Base-by-base conservation (phyloP, 768 basidiomycete species). In the Tylopilus cervinicoccineus region DNA sequence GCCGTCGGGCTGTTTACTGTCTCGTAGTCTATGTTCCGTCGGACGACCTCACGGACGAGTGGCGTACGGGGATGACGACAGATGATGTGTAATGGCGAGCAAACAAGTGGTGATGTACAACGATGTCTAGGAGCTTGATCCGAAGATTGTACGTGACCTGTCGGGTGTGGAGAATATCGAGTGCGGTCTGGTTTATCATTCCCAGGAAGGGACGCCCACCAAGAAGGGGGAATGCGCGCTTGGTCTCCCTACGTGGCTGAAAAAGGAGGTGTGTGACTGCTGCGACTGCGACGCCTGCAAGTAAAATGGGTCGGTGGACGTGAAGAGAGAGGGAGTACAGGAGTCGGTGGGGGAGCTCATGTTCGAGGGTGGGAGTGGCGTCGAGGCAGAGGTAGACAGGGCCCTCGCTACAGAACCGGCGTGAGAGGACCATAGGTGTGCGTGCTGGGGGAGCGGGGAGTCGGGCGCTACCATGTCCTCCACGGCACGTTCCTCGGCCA, bases 281-380 rank as follows among this genome's bases (percentile, higher is more conserved):
- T 71, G 70, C 11, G 69, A 49, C 52, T 76, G 75, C n/a, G 64
- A 56, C 20, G 69, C 69, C 19, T 76, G 73, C 49, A 75, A 54
- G 55, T 73, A 77, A 59, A 77, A 77, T n/a, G 76, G 76, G 52
- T 77, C 76, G 11, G 76, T 72, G 43, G 73, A 70, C 1, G 73
- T 62, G 57, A 76, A 76, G 27, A 63, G 54, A 29, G 72, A 72
- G 44, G 67, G 29, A 22, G 53, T 1, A 44, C 39, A 55, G 1
- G 59, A 22, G 22, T 66, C 66, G 29, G 58, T 43, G 45, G 69
- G 57, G 34, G 59, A 50, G 47, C 14, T 49, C 39, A 47, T 48
- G 48, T 39, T 46, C 9, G 61, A 50, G 6, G 47, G 23, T 1
- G 53, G 44, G 17, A 53, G 47, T 27, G 61, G 43, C 13, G 47